Evolutionary conservation across 176 grass and related monocot species (phyloP).

Genomic region (barley (Hordeum vulgare)): DNA sequence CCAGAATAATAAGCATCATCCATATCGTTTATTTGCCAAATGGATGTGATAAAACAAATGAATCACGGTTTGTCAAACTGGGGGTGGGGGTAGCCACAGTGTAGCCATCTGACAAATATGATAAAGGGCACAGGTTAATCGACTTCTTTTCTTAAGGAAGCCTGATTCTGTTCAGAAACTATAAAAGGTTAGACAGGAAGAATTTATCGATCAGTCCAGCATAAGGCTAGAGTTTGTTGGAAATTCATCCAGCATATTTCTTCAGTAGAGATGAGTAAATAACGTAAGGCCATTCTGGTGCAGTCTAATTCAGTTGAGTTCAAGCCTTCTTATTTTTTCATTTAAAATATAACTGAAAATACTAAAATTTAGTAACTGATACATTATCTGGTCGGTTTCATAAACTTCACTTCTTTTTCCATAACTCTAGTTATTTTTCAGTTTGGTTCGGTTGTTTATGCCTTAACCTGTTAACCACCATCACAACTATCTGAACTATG

Average conservation of each 20-base stretch:
- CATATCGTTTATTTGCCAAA: not conserved
- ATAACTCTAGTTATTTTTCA: not conserved
- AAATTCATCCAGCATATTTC: too few species aligned
- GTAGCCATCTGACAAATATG: not conserved
- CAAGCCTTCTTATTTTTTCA: not conserved
- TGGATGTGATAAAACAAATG: not conserved
- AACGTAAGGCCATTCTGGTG: not conserved
- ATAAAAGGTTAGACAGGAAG: not conserved
- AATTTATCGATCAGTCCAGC: not conserved
- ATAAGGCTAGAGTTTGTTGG: not conserved
- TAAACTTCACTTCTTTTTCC: not conserved
- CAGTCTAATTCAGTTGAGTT: not conserved
- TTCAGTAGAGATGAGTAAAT: too few species aligned
- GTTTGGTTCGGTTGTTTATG: not conserved
- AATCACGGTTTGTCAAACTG: not conserved
- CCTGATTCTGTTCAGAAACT: not conserved
- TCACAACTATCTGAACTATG: not conserved
- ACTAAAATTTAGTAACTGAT: not conserved
- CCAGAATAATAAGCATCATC: not conserved
- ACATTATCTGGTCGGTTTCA: not conserved
- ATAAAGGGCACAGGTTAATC: not conserved
- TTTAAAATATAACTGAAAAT: not conserved
- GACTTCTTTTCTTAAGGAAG: not conserved
- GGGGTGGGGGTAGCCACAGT: not conserved
- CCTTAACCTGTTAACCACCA: not conserved